These are phyloP conservation scores for Solanum hybrid DNA, from an alignment of 305 asterid species.

Conservation along the genomic window DNA sequence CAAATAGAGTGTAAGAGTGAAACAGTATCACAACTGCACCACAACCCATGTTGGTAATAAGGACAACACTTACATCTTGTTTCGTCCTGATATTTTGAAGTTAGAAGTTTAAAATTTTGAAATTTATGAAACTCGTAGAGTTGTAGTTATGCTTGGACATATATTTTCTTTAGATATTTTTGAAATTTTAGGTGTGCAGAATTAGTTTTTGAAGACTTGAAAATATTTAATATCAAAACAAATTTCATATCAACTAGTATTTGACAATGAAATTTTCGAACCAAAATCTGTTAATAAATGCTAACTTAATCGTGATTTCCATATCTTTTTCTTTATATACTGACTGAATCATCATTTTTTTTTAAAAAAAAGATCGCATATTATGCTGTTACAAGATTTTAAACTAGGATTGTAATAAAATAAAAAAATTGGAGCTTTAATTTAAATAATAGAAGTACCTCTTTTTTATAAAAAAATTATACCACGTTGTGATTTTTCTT, in stretches of 20 bases:
- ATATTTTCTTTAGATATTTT: neutral
- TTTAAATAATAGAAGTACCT: neutral
- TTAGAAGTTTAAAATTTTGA: too few relatives aligned
- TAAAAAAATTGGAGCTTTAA: neutral
- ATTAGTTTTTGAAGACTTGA: too few relatives aligned
- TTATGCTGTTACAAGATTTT: neutral
- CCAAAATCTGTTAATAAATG: neutral
- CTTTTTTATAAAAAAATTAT: neutral
- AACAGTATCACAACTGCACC: too few relatives aligned
- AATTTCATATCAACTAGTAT: too few relatives aligned
- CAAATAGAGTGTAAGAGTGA: too few relatives aligned
- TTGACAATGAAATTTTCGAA: too few relatives aligned
- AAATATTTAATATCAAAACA: too few relatives aligned
- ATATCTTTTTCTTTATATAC: neutral
- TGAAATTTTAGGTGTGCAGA: too few relatives aligned
- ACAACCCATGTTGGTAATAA: neutral
- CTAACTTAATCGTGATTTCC: neutral
- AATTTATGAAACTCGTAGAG: too few relatives aligned
- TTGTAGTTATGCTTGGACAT: too few relatives aligned
- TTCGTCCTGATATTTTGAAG: neutral
- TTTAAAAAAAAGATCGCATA: rapidly evolving
- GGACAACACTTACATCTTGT: neutral
- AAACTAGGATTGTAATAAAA: neutral
- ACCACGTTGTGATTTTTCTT: too few relatives aligned
- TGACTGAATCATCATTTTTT: neutral